Evolutionary conservation across 805 yeast genomes (phyloP), one percentile per base, ranked within the genome.

Genomic region (Candida insectorum): DNA sequence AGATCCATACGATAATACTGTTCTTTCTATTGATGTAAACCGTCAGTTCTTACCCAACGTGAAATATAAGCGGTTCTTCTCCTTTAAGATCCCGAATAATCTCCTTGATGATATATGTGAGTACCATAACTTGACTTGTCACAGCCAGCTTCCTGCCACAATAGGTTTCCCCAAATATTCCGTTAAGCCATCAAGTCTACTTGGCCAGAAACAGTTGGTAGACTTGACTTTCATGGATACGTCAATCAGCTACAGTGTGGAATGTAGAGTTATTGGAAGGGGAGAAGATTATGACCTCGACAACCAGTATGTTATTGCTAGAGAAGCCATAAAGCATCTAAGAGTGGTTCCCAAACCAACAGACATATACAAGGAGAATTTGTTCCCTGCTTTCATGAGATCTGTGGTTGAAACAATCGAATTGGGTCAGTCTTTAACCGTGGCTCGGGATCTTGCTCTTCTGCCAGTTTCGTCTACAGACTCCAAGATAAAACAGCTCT

Each of bases 91-190:
- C 7, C 72, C 72, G 9, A 67, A 64, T 18, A 60, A 58, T 37
- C 49, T 66, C 24, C 46, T 66, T 24, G 72, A 66, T 36, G 68
- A 62, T 37, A 49, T 58, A 5, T 66, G 72, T 40, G 65, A 56
- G 17, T 24, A 36, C 7, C 71, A 65, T 44, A 54, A 49, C 32
- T 49, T 66, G 23, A 47, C 52, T 14, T 44, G 49, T 5, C 71
- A 66, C 42, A 52, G 59, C 5, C 56, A 56, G 31, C 38, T 65
- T 9, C 69, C 68, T 1, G 62, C 71, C 6, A 56, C 58, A 19
- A 33, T 65, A 10, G 72, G 72, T 1, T 42, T 51, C 9, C 48
- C 65, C 5, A 43, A 60, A 17, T 49, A 49, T 28, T 31, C 40
- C 4, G 26, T 41, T n/a, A 44, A 48, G 4, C 58, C 64, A 1